phyloP scores from a whole-genome alignment of 176 grass and related monocot species.

The Lolium multiflorum region DNA sequence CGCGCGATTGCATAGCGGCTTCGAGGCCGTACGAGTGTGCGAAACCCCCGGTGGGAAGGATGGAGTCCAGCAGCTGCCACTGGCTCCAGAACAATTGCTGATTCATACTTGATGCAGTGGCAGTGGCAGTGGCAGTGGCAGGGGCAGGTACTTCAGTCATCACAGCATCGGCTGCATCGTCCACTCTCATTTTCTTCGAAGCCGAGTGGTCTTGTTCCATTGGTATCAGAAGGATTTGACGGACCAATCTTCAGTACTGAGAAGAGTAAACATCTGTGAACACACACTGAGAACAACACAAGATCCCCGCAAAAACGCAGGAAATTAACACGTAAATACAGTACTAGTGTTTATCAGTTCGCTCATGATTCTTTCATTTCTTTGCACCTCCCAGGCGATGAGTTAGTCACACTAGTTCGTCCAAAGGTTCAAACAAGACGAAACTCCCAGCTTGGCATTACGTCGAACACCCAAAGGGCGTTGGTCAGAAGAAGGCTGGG shows the following conservation, averaged over 20 bases:
- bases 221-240: neutral
- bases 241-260: conserved; percentile 17
- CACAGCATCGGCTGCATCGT: conserved; percentile 14
- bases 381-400: neutral
- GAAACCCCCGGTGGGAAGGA: conserved; percentile 87
- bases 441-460: neutral
- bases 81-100: conserved; percentile 66
- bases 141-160: conserved; percentile 21
- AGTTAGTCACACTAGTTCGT: neutral
- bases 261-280: neutral
- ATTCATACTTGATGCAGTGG: neutral
- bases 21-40: conserved; percentile 88
- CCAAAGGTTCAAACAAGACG: neutral
- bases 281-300: neutral
- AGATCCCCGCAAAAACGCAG: neutral
- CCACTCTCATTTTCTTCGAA: conserved; percentile 34
- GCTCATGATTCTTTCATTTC: neutral
- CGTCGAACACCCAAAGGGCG: neutral
- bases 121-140: neutral
- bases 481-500: neutral
- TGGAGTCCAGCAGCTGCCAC: conserved; percentile 89
- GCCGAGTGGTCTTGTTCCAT: conserved; percentile 28
- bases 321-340: neutral
- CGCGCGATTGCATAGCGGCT: conserved; percentile 66
- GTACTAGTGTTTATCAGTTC: neutral